Evolutionary conservation across 768 basidiomycete species (phyloP).

Genomic region (Thelephora aurantiotincta): DNA sequence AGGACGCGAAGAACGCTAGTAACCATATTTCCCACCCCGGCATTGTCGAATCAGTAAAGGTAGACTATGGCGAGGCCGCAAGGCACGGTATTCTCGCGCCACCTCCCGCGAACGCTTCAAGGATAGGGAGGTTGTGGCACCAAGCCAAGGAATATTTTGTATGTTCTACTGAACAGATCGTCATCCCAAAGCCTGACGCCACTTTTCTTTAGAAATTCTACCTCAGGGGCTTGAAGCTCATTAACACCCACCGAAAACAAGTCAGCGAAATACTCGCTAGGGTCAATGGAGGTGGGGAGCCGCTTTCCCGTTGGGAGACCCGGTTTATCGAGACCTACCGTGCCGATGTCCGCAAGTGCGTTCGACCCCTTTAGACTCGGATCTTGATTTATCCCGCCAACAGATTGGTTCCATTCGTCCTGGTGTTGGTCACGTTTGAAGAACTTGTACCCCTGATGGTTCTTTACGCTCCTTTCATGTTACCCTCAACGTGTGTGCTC

Average conservation of each 20-base stretch:
- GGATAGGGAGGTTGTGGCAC: conserved; percentile 34
- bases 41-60: conserved; percentile 29
- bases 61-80: conserved; percentile 52
- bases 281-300: conserved; percentile 41
- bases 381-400: conserved; percentile 4
- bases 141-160: conserved; percentile 34
- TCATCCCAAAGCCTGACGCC: conserved; percentile 7
- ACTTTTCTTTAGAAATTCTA: conserved; percentile 58
- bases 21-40: background rate
- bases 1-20: too few relatives aligned
- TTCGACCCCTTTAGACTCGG: conserved; percentile 1
- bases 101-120: conserved; percentile 46
- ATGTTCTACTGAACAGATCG: conserved; percentile 7
- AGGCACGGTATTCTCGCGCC: conserved; percentile 56
- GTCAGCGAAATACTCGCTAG: conserved; percentile 40
- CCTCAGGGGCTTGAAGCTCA: conserved; percentile 57
- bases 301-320: conserved; percentile 52
- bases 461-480: conserved; percentile 70
- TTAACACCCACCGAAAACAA: conserved; percentile 45
- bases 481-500: conserved; percentile 78
- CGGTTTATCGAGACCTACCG: conserved; percentile 54
- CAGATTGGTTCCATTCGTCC: conserved; percentile 67
- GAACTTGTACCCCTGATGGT: conserved; percentile 76
- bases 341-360: conserved; percentile 60
- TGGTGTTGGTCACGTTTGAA: conserved; percentile 63